Percentiles rank a stretch among this genome's conserved stretches.
Conservation (phyloP, 108 stramenopile genomes). For the Discostella stelligeroides region DNA sequence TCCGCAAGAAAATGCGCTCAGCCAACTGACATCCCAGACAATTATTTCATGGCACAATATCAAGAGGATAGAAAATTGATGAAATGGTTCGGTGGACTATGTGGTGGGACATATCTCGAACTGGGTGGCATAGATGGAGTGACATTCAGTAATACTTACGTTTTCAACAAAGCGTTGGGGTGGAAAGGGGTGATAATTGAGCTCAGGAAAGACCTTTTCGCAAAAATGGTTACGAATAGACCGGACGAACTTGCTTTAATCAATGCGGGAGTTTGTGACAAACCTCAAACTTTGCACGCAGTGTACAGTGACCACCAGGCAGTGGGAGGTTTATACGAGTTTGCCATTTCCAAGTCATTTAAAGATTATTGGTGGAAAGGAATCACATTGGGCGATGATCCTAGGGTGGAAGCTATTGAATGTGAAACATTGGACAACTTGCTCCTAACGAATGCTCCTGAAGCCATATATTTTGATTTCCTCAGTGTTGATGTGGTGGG, state of each 20-base stretch:
- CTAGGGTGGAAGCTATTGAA: not conserved
- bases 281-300: not conserved
- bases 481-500: constrained; percentile 21
- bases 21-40: too few species aligned
- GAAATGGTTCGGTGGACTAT: constrained; percentile 26
- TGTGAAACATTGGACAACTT: constrained; percentile 1
- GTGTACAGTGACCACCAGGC: not conserved
- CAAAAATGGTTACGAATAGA: constrained; percentile 21
- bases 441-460: not conserved
- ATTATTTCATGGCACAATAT: not conserved
- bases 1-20: too few species aligned
- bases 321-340: not conserved
- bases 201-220: constrained; percentile 3
- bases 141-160: constrained; percentile 32
- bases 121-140: constrained; percentile 50
- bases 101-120: constrained; percentile 45
- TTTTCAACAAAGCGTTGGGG: constrained; percentile 34
- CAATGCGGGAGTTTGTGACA: constrained; percentile 21
- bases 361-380: not conserved
- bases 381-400: not conserved
- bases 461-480: constrained; percentile 16
- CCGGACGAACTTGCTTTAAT: constrained; percentile 16
- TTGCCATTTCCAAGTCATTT: not conserved
- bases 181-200: constrained; percentile 47
- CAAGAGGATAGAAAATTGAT: constrained; percentile 25